phyloP scores from a whole-genome alignment of 2,329 filamentous ascomycete genomes.

The Fusarium sulawesiense region DNA sequence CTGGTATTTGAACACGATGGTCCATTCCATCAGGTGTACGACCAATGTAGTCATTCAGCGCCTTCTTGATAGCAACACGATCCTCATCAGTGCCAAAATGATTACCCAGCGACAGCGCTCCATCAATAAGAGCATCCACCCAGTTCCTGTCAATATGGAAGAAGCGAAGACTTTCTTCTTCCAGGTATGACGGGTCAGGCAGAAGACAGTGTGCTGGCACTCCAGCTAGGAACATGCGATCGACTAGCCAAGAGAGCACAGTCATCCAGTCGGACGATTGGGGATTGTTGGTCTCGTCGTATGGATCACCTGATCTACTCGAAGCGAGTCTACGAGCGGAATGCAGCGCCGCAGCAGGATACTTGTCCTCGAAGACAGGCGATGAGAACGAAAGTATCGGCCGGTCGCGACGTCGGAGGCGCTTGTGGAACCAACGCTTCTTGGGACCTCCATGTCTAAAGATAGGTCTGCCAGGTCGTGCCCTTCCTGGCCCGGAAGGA shows the following conservation, averaged over 20 bases:
- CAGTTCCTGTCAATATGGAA: slow-evolving; percentile 59
- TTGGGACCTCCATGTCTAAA: background rate
- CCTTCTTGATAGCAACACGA: slow-evolving; percentile 41
- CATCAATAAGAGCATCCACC: slow-evolving; percentile 57
- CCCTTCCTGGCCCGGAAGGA: background rate
- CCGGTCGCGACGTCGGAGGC: background rate
- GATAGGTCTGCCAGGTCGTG: background rate
- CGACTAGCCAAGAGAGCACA: slow-evolving; percentile 52
- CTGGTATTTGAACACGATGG: slow-evolving; percentile 48
- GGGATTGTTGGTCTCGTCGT: slow-evolving; percentile 47
- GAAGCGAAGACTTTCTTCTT: slow-evolving; percentile 54
- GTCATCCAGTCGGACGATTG: slow-evolving; percentile 52
- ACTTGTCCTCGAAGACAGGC: background rate
- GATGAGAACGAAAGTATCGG: background rate
- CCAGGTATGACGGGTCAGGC: slow-evolving; percentile 52
- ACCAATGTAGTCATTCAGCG: slow-evolving; percentile 49
- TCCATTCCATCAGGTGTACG: background rate
- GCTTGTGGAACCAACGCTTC: background rate
- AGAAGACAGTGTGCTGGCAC: slow-evolving; percentile 57
- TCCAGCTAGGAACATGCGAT: slow-evolving; percentile 51
- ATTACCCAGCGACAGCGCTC: slow-evolving; percentile 56
- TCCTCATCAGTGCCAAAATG: slow-evolving; percentile 49
- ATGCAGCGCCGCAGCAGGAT: background rate
- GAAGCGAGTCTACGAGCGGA: background rate
- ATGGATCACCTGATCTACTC: background rate